A percentile compares a stretch with the other conserved stretches of the same genome.
phyloP scores from a whole-genome alignment of 108 stramenopile genomes.

The Conticribra guillardii region DNA sequence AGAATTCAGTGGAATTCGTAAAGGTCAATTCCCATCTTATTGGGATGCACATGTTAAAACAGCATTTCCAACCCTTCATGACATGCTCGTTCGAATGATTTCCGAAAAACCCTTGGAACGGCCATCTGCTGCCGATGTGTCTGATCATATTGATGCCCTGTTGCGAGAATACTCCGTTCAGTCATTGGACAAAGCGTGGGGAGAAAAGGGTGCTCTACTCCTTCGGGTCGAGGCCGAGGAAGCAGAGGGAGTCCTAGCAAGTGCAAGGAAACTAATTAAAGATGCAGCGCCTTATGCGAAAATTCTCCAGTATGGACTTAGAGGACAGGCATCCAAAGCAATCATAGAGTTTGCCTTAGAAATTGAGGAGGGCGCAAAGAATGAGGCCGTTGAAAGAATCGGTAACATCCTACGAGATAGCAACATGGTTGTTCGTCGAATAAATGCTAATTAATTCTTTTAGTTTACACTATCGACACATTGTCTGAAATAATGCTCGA shows the following conservation, averaged over 20 bases:
- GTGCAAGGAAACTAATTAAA: conserved; percentile 65
- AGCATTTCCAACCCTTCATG: conserved; percentile 64
- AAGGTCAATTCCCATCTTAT: conserved; percentile 59
- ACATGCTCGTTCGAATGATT: conserved; percentile 72
- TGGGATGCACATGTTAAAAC: conserved; percentile 58
- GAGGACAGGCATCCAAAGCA: conserved; percentile 64
- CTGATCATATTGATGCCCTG: conserved; percentile 59
- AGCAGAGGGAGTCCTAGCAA: conserved; percentile 63
- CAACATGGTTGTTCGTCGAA: conserved; percentile 30
- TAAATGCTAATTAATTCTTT: conserved; percentile 12
- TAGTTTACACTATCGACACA: too few species aligned
- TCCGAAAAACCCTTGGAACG: conserved; percentile 62
- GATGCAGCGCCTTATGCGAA: conserved; percentile 57
- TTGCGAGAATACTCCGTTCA: conserved; percentile 73
- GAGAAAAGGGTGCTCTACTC: conserved; percentile 57
- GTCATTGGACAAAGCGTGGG: conserved; percentile 69
- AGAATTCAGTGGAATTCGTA: conserved; percentile 36
- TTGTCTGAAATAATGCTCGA: too few species aligned
- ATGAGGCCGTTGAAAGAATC: conserved; percentile 26
- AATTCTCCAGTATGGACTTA: conserved; percentile 82
- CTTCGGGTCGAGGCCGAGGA: conserved; percentile 77
- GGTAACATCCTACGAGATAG: conserved; percentile 18
- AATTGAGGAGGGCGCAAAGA: conserved; percentile 20
- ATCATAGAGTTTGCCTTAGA: conserved; percentile 70
- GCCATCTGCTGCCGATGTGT: conserved; percentile 66